Evolutionary conservation across 1,284 basidiomycete genomes (phyloP).

Genomic region (Ganoderma sinense): DNA sequence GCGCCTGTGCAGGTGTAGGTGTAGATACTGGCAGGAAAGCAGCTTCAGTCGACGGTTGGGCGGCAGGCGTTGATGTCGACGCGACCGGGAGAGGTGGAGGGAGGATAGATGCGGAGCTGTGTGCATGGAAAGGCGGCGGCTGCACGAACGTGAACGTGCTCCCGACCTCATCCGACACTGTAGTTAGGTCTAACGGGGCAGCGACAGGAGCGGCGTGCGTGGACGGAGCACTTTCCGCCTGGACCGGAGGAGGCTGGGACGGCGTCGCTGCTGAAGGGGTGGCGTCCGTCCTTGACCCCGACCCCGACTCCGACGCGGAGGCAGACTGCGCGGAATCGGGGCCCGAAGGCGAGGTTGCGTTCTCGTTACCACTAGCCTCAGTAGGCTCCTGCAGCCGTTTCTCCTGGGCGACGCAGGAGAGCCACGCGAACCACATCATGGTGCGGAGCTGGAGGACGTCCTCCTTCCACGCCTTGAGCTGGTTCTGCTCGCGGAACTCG

Average conservation of each 20-base stretch:
- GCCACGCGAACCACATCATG: slow-evolving; percentile 90
- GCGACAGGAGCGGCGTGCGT: background rate
- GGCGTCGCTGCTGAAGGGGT: background rate
- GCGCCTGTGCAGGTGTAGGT: background rate
- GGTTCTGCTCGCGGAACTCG: slow-evolving; percentile 49
- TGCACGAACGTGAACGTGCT: background rate
- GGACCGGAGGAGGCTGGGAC: background rate
- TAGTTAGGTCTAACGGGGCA: background rate
- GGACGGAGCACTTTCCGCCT: background rate
- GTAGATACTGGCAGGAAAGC: background rate
- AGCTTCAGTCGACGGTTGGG: background rate
- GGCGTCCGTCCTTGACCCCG: too few species aligned
- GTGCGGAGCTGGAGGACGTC: slow-evolving; percentile 87
- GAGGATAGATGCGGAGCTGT: background rate
- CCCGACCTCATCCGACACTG: background rate
- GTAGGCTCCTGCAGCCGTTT: background rate
- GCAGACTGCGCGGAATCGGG: background rate
- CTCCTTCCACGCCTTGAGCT: slow-evolving; percentile 84
- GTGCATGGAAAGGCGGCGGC: background rate
- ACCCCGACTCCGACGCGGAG: background rate
- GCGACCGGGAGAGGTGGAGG: background rate
- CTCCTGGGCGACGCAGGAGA: slow-evolving; percentile 51
- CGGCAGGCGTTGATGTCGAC: background rate
- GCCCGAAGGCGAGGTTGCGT: background rate
- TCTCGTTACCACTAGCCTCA: background rate